Percentiles rank a stretch among this genome's conserved stretches.
phyloP scores from a whole-genome alignment of 345 rosid species.

The Conringia planisiliqua region DNA sequence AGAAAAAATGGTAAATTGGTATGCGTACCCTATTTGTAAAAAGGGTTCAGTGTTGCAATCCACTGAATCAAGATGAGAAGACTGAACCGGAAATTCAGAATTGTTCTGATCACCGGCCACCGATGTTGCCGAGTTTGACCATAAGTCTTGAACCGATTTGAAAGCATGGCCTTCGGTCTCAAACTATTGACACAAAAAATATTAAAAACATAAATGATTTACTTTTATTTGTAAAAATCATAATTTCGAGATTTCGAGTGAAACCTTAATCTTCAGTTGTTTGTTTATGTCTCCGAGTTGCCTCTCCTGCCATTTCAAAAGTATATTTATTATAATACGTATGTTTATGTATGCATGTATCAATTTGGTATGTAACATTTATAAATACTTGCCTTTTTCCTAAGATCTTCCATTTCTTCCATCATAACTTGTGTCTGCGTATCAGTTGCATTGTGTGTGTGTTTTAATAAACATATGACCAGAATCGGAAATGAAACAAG shows the following conservation, averaged over 20 bases:
- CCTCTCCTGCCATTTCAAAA: constrained; percentile 56
- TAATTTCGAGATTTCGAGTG: background rate
- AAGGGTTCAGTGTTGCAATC: constrained; percentile 63
- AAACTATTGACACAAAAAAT: constrained; percentile 37
- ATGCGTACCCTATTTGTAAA: constrained; percentile 66
- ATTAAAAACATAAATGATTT: background rate
- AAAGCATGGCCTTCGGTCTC: constrained; percentile 61
- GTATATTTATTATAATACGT: background rate
- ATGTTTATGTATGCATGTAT: background rate
- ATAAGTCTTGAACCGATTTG: constrained; percentile 53
- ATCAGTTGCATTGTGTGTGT: background rate
- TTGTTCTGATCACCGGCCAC: constrained; percentile 17
- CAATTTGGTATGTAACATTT: background rate
- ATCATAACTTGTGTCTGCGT: constrained; percentile 66
- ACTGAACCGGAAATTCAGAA: constrained; percentile 44
- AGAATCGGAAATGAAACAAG: background rate
- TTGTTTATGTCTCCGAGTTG: constrained; percentile 87
- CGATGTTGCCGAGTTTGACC: constrained; percentile 45
- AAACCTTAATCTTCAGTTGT: constrained; percentile 74
- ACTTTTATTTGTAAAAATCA: background rate
- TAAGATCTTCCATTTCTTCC: constrained; percentile 83
- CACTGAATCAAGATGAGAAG: constrained; percentile 44
- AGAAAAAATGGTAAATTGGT: background rate
- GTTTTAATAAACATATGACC: background rate
- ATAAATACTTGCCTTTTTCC: constrained; percentile 54